Base-by-base conservation (phyloP, 345 rosid species). In the Eucalyptus brandiana region DNA sequence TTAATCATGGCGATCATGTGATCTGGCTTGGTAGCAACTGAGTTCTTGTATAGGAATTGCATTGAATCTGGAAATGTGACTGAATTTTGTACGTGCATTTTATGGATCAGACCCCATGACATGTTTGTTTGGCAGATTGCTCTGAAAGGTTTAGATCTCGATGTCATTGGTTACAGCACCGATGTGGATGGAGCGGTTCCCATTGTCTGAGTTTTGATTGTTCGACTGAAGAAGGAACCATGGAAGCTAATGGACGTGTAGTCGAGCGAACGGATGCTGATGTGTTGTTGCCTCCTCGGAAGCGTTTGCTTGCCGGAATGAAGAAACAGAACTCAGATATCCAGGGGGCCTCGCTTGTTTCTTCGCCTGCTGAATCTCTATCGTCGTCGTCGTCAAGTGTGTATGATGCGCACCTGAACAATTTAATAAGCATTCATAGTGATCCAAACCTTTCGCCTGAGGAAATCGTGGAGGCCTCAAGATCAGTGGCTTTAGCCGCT, bases 291-390 rank as follows among this genome's bases (percentile, higher is more conserved):
- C 99, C 99, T 89, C 99, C 98, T 53, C 93, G 98, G 62, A 97
- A 97, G 87, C 97, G 99, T 28, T 93, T 97, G 87, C 98, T 97
- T 87, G 99, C 99, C 5, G 99, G 98, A 92, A 94, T 92, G 91
- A 97, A 96, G 96, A 96, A 96, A 90, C 97, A 94, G 93, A 95
- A 89, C 89, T 94, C 93, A 5, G 87, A 76, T 40, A 92, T 51
- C 89, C 89, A 87, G 28, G 91, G 34, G 45, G 18, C 62, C 28
- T 69, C 34, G 30, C 54, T 92, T 89, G 93, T 92, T 89, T 91
- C 91, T 45, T 88, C 89, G 12, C 92, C 88, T 87, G 93, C 93
- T 53, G 92, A 94, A 9, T 90, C 96, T 3, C 93, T 93, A 49
- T 72, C 89, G 17, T 92, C 95, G 32, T 76, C 89, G 7, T 76